Evolutionary conservation across 805 yeast genomes (phyloP).

Genomic region (Isabelozyma pseudorhagii): DNA sequence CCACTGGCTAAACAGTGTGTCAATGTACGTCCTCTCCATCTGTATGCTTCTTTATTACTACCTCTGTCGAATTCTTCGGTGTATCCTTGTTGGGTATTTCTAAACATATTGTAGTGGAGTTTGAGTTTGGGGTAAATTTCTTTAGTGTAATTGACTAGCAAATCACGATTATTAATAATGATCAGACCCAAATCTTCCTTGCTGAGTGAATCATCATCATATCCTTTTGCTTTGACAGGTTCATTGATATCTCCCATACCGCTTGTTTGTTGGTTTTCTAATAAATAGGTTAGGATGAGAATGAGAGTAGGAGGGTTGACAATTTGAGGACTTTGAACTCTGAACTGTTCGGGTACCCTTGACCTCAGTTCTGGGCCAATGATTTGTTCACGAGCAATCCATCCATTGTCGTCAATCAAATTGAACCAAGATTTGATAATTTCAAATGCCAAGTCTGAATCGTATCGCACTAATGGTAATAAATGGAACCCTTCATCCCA

Average conservation of each 20-base stretch:
- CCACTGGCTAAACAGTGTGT: conserved; percentile 91
- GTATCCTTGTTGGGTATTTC: conserved; percentile 75
- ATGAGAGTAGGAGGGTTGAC: conserved; percentile 96
- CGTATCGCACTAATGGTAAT: conserved; percentile 77
- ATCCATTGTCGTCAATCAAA: conserved; percentile 84
- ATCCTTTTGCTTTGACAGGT: conserved; percentile 22
- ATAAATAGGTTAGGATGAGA: conserved; percentile 61
- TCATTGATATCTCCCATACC: conserved; percentile 23
- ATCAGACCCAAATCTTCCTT: conserved; percentile 43
- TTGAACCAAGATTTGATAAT: conserved; percentile 85
- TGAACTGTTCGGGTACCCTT: conserved; percentile 81
- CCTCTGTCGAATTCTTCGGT: conserved; percentile 66
- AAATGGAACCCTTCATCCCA: conserved; percentile 99
- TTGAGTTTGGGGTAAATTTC: conserved; percentile 73
- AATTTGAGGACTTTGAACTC: conserved; percentile 79
- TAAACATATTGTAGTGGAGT: conserved; percentile 81
- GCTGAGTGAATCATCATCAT: conserved; percentile 6
- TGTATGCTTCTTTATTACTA: conserved; percentile 57
- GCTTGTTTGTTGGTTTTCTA: conserved; percentile 25
- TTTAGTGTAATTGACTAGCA: conserved; percentile 55
- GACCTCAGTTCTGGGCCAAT: conserved; percentile 88
- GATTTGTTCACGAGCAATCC: conserved; percentile 96
- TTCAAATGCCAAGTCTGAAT: conserved; percentile 76
- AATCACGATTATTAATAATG: conserved; percentile 56
- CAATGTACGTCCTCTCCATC: conserved; percentile 91